Evolutionary conservation across 176 grass and related monocot genomes (phyloP).

Genomic region (Rhynchospora pubera): DNA sequence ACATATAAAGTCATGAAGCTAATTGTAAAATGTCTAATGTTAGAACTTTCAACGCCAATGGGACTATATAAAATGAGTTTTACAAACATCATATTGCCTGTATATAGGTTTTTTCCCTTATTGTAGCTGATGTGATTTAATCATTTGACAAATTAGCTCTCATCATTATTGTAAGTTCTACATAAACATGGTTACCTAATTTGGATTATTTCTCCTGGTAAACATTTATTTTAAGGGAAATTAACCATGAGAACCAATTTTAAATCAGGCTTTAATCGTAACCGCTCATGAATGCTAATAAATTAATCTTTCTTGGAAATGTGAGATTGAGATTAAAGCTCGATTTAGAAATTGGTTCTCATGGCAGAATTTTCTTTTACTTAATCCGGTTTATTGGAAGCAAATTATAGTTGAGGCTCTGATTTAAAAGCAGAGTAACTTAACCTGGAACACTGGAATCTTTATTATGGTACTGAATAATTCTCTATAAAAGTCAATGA

Average conservation of each 20-base stretch:
- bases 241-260: too few relatives aligned
- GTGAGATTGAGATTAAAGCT: too few relatives aligned
- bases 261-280: too few relatives aligned
- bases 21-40: neutral
- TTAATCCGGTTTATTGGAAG: neutral
- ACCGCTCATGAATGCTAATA: too few relatives aligned
- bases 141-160: neutral
- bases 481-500: neutral
- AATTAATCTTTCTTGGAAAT: too few relatives aligned
- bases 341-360: too few relatives aligned
- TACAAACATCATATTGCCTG: neutral
- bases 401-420: neutral
- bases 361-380: neutral
- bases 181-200: neutral
- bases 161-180: neutral
- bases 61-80: neutral
- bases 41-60: neutral
- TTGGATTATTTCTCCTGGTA: neutral
- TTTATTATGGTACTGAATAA: neutral
- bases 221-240: neutral
- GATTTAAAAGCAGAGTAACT: neutral
- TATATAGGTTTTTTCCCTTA: neutral
- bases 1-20: neutral
- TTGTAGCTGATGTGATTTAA: neutral
- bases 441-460: neutral